These are phyloP conservation scores for Pleurotus salmoneostramineus DNA, from an alignment of 768 basidiomycete species.

Conservation along the genomic window DNA sequence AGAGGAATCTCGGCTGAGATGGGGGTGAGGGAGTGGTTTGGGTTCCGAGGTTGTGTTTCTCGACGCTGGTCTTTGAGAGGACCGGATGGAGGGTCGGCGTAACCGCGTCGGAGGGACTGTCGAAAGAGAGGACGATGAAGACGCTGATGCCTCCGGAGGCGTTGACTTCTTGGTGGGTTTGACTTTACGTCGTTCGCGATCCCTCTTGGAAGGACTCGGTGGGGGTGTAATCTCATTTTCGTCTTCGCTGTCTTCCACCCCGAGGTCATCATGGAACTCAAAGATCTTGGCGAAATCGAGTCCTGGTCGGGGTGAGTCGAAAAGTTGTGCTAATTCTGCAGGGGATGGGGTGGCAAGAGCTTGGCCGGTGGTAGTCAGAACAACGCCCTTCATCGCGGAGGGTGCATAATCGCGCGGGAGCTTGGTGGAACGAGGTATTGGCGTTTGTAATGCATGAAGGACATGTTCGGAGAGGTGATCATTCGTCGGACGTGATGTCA, in stretches of 20 bases:
- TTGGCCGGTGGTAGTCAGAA: slow-evolving; percentile 78
- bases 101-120: slow-evolving; percentile 42
- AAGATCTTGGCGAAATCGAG: slow-evolving; percentile 79
- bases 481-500: slow-evolving; percentile 38
- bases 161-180: slow-evolving; percentile 20
- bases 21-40: slow-evolving; percentile 42
- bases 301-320: slow-evolving; percentile 67
- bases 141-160: slow-evolving; percentile 8
- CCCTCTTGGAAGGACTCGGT: slow-evolving; percentile 43
- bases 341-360: slow-evolving; percentile 68
- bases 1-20: slow-evolving; percentile 19
- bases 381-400: slow-evolving; percentile 73
- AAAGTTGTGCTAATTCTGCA: slow-evolving; percentile 59
- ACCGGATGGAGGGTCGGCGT: slow-evolving; percentile 55
- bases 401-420: slow-evolving; percentile 25
- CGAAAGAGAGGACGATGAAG: slow-evolving; percentile 14
- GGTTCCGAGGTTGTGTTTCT: slow-evolving; percentile 20
- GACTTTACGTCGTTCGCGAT: slow-evolving; percentile 32
- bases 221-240: slow-evolving; percentile 33
- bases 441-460: slow-evolving; percentile 45
- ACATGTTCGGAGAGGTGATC: slow-evolving; percentile 10
- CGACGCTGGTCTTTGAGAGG: slow-evolving; percentile 27
- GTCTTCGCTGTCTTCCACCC: slow-evolving; percentile 22
- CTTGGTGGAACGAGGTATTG: slow-evolving; percentile 36
- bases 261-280: slow-evolving; percentile 51